Conservation (phyloP, 768 basidiomycete species). For the Trametopsis cervina region DNA sequence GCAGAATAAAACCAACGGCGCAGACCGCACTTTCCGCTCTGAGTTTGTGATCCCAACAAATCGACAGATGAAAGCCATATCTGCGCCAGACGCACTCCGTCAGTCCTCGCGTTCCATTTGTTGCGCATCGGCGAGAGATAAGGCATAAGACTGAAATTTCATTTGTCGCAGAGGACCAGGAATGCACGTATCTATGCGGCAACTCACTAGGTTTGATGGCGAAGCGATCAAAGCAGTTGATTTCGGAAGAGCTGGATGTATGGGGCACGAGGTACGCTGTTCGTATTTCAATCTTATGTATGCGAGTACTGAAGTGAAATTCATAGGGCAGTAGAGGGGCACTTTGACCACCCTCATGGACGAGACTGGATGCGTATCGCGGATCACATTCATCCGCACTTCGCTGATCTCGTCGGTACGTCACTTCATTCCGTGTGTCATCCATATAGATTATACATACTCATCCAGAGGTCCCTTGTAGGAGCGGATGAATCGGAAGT, state of each 20-base stretch:
- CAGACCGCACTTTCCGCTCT: slow-evolving; percentile 21
- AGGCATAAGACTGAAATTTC: too few relatives aligned
- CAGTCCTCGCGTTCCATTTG: slow-evolving; percentile 1
- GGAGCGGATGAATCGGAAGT: slow-evolving; percentile 88
- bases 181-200: slow-evolving; percentile 85
- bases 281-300: slow-evolving; percentile 13
- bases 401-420: slow-evolving; percentile 82
- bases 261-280: slow-evolving; percentile 66
- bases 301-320: slow-evolving; percentile 8
- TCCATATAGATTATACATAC: background rate
- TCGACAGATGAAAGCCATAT: slow-evolving; percentile 21
- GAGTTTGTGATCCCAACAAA: slow-evolving; percentile 45
- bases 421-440: slow-evolving; percentile 3
- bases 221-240: slow-evolving; percentile 60
- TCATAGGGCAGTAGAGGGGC: slow-evolving; percentile 75
- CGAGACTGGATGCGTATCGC: slow-evolving; percentile 81
- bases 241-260: slow-evolving; percentile 76
- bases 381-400: slow-evolving; percentile 60
- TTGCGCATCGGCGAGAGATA: too few relatives aligned
- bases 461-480: slow-evolving; percentile 23
- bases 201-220: slow-evolving; percentile 88
- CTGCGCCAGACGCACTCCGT: slow-evolving; percentile 17
- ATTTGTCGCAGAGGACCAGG: slow-evolving; percentile 18
- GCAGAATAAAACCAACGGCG: too few relatives aligned
- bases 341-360: slow-evolving; percentile 81